Evolutionary conservation across 2,329 filamentous ascomycete genomes (phyloP).

Genomic region (Calonectria hawksworthii): DNA sequence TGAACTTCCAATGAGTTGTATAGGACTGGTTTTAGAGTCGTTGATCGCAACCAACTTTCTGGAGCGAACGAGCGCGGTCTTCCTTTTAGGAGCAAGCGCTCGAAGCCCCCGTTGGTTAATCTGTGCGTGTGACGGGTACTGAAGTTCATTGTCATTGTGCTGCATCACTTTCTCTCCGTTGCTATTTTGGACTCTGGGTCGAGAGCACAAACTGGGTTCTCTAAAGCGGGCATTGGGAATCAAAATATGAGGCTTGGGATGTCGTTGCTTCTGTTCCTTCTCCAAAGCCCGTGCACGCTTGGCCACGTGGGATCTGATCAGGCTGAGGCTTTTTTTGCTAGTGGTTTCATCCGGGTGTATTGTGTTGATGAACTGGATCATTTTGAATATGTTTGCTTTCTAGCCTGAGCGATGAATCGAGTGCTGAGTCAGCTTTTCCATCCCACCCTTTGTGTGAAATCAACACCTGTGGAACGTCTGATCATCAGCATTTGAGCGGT

Average conservation of each 20-base stretch:
- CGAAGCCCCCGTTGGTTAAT: not conserved
- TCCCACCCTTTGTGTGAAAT: not conserved
- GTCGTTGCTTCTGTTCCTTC: not conserved
- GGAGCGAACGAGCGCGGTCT: not conserved
- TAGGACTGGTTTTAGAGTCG: not conserved
- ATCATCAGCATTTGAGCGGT: not conserved
- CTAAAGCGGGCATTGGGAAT: not conserved
- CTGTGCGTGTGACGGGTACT: not conserved
- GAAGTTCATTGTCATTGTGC: not conserved
- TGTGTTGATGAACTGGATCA: constrained; percentile 20
- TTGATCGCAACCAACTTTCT: not conserved
- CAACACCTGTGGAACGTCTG: not conserved
- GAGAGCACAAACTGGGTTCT: not conserved
- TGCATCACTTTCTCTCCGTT: not conserved
- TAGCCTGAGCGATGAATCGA: not conserved
- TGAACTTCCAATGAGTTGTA: constrained; percentile 10
- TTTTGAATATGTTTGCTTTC: not conserved
- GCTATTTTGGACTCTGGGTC: no score
- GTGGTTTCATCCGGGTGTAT: constrained; percentile 10
- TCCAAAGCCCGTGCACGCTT: not conserved
- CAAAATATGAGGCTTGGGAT: not conserved
- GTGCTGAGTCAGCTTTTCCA: not conserved
- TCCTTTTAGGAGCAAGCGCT: not conserved
- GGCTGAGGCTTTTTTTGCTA: not conserved
- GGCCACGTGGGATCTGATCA: constrained; percentile 17